phyloP scores from a whole-genome alignment of 1,284 basidiomycete genomes.

The Malassezia japonica region DNA sequence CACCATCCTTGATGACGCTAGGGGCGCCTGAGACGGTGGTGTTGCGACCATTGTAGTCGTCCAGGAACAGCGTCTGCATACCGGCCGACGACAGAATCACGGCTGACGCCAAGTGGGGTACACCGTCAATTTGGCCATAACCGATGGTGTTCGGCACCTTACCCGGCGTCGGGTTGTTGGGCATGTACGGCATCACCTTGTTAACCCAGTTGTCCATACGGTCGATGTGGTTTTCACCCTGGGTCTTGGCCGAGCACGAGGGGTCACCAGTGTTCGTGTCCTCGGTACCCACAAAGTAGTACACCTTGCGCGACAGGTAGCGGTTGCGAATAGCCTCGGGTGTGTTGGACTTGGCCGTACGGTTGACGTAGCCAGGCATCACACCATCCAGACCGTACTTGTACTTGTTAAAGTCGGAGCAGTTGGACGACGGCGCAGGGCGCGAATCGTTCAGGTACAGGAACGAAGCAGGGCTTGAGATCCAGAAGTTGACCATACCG shows the following conservation, averaged over 20 bases:
- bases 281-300: conserved; percentile 31
- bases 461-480: conserved; percentile 33
- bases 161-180: conserved; percentile 20
- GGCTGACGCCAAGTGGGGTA: conserved; percentile 27
- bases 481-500: conserved; percentile 28
- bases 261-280: conserved; percentile 22
- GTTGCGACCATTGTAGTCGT: conserved; percentile 25
- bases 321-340: conserved; percentile 17
- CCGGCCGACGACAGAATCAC: conserved; percentile 30
- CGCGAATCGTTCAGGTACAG: conserved; percentile 30
- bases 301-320: conserved; percentile 22
- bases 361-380: conserved; percentile 26
- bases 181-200: conserved; percentile 24
- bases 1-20: background rate
- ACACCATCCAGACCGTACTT: conserved; percentile 42
- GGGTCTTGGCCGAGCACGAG: conserved; percentile 27
- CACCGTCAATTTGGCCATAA: conserved; percentile 19
- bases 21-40: conserved; percentile 1
- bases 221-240: conserved; percentile 29
- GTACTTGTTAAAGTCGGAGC: conserved; percentile 27
- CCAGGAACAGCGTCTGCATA: conserved; percentile 28
- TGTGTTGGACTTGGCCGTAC: background rate
- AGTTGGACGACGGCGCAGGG: conserved; percentile 1
- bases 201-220: conserved; percentile 38
- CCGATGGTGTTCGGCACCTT: conserved; percentile 21